Base-by-base conservation (phyloP, 225 moss, liverwort and hornwort genomes). In the Anthoceros angustus region DNA sequence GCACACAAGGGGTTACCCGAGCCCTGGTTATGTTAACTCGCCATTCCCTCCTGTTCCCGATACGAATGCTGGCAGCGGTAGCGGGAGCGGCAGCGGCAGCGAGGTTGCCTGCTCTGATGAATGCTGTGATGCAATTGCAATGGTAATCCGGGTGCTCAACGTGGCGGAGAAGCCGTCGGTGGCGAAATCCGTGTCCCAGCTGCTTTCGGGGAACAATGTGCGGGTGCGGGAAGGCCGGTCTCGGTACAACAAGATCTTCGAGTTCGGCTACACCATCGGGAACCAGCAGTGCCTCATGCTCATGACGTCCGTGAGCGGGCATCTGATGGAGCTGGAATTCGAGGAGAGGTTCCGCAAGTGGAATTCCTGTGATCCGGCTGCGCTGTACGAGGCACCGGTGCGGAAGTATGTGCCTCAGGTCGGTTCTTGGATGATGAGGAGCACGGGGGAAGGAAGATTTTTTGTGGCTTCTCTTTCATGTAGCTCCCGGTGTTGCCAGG, bases 111-210 rank as follows among this genome's bases (percentile, higher is more conserved):
- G 23, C 23, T 7, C 16, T n/a, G 40, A 0, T 8, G 25, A 20
- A 1, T 39, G 40, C 1, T 64, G 64, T 16, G 16, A 46, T 66
- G 38, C 32, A 32, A 32, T 32, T 4, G 32, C 32, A 4, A 67
- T 73, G 21, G 73, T 67, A 66, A 68, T 81, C 8, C 83, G 94
- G 64, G 95, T 98, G 62, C 77, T 98, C 49, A 98, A 98, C 61
- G 95, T 98, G 55, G 95, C 92, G 32, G 95, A 98, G 73, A 98
- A 98, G 80, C 95, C 95, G 6, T 98, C 95, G 0, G 95, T 98
- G 64, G 92, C 92, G 39, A 98, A 92, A 74, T 83, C 95, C 41
- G 95, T 98, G 0, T 88, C 95, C 20, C 84, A 83, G 65, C 91
- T 98, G 41, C 66, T 98, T 61, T 98, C 95, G 18, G 82, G 72